These are phyloP conservation scores for Multifurca ochricompacta DNA, from an alignment of 768 basidiomycete genomes.

Conservation along the genomic window DNA sequence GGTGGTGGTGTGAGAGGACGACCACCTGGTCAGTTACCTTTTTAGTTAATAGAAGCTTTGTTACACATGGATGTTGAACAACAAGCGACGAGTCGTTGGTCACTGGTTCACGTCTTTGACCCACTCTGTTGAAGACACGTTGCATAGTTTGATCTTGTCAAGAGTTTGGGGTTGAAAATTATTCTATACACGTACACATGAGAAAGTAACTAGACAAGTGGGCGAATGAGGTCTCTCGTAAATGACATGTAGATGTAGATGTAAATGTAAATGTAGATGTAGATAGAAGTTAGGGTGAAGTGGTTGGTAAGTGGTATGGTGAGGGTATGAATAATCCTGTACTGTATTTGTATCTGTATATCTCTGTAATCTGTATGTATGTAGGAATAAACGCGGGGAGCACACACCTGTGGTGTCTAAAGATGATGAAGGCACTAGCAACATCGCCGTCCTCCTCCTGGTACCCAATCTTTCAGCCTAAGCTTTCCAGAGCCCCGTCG, in stretches of 20 bases:
- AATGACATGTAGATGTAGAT: constrained; percentile 22
- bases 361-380: not conserved
- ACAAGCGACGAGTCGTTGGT: not conserved
- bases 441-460: constrained; percentile 47
- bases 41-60: not conserved
- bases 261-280: constrained; percentile 24
- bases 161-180: not conserved
- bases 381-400: not conserved
- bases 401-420: constrained; percentile 5
- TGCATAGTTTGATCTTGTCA: not conserved
- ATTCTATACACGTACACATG: not conserved
- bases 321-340: constrained; percentile 36
- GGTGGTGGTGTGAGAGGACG: not conserved
- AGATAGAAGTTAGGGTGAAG: constrained; percentile 26
- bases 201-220: constrained; percentile 15
- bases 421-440: constrained; percentile 38
- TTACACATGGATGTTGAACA: not conserved
- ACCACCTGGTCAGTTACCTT: not conserved
- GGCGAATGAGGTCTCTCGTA: constrained; percentile 18
- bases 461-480: constrained; percentile 54
- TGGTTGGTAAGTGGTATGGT: constrained; percentile 32
- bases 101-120: not conserved
- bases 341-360: not conserved
- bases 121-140: not conserved
- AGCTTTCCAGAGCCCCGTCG: constrained; percentile 51